These are phyloP conservation scores for Talaromyces stipitatus DNA, from an alignment of 495 filamentous ascomycete genomes.

Conservation along the genomic window DNA sequence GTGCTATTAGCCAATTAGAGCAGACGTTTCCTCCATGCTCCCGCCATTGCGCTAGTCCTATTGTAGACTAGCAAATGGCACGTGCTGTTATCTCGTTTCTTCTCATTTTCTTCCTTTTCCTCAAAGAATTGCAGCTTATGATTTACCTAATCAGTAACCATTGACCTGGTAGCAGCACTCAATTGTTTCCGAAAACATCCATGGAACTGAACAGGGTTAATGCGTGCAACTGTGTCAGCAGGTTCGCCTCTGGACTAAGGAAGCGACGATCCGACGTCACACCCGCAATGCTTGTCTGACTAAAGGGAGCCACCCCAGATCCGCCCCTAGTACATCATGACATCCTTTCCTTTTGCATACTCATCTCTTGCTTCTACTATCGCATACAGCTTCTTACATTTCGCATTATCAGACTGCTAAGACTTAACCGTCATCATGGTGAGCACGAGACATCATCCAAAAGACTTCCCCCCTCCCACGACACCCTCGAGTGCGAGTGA, in stretches of 20 bases:
- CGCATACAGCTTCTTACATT: not conserved
- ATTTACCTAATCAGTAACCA: no score
- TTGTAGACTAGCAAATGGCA: not conserved
- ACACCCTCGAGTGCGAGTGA: constrained; percentile 5
- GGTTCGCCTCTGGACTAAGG: not conserved
- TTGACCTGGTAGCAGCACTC: no score
- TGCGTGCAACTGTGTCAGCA: not conserved
- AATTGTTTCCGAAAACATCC: not conserved
- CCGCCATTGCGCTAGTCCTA: not conserved
- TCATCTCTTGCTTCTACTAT: not conserved
- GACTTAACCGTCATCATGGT: constrained; percentile 30
- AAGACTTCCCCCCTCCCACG: constrained; percentile 35
- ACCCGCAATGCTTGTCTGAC: not conserved
- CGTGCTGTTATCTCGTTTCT: not conserved
- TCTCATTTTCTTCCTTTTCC: no score
- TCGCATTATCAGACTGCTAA: not conserved
- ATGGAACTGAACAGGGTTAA: not conserved
- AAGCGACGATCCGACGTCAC: constrained; percentile 1
- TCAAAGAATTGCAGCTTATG: no score
- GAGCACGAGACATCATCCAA: constrained; percentile 43
- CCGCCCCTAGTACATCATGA: not conserved
- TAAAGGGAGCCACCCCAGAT: not conserved
- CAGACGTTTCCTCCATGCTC: not conserved
- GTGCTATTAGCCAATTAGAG: not conserved
- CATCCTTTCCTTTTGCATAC: not conserved